Percentiles rank a stretch among this genome's conserved stretches.
Evolutionary conservation across 2,329 filamentous ascomycete species (phyloP).

Genomic region (Penicillium hordei): DNA sequence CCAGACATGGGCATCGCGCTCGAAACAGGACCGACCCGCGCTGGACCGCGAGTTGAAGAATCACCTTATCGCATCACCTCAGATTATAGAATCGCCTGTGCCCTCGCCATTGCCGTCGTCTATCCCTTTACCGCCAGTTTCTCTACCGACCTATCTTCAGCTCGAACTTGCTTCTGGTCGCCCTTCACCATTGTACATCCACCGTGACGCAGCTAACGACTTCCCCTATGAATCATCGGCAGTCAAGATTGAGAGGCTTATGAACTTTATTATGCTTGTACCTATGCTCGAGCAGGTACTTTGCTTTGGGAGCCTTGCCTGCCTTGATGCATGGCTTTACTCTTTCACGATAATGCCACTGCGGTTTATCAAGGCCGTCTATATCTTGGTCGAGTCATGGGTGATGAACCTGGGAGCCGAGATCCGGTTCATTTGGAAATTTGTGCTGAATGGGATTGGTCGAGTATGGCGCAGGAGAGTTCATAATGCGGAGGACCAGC

Average conservation of each 20-base stretch:
- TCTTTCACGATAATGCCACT: conserved; percentile 94
- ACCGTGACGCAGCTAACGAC: conserved; percentile 56
- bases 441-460: conserved; percentile 76
- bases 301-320: conserved; percentile 84
- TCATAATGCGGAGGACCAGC: conserved; percentile 13
- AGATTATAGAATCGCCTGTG: conserved; percentile 33
- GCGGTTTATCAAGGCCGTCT: conserved; percentile 77
- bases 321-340: conserved; percentile 93
- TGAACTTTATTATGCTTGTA: conserved; percentile 83
- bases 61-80: conserved; percentile 26
- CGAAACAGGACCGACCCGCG: conserved; percentile 34
- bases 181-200: conserved; percentile 64
- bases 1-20: conserved; percentile 36
- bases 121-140: conserved; percentile 62
- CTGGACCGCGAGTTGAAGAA: conserved; percentile 37
- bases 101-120: conserved; percentile 52
- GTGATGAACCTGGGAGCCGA: conserved; percentile 70
- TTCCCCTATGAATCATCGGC: conserved; percentile 88
- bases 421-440: conserved; percentile 67
- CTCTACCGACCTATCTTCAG: conserved; percentile 65
- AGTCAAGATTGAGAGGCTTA: conserved; percentile 85
- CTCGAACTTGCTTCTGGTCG: conserved; percentile 61
- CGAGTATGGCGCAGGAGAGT: conserved; percentile 69
- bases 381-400: conserved; percentile 78
- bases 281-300: conserved; percentile 79